These are phyloP conservation scores for Anisodus acutangulus DNA, from an alignment of 257 asterid genomes.

Conservation along the genomic window DNA sequence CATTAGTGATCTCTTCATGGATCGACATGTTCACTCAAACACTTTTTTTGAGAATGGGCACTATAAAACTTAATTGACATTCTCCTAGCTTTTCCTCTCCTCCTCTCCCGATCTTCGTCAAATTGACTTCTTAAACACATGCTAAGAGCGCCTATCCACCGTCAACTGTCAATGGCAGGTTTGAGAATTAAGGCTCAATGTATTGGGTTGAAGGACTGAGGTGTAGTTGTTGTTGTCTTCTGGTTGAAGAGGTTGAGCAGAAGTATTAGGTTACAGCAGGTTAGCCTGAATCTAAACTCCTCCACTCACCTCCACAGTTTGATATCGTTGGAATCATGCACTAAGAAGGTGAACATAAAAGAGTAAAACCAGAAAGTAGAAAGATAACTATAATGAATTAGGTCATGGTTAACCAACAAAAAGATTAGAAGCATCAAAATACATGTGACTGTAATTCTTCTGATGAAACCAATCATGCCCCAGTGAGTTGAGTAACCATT, in stretches of 20 bases:
- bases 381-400: constrained; percentile 4
- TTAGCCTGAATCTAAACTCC: background rate
- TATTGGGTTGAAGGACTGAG: background rate
- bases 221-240: background rate
- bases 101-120: background rate
- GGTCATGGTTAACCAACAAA: constrained; percentile 9
- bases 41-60: background rate
- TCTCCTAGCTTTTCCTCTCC: constrained; percentile 12
- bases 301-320: constrained; percentile 9
- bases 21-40: background rate
- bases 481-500: background rate
- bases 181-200: background rate
- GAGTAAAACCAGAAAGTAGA: background rate
- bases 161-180: background rate
- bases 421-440: constrained; percentile 12
- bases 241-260: constrained; percentile 19
- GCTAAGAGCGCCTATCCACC: background rate
- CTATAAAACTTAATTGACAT: background rate
- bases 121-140: constrained; percentile 14
- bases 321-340: background rate
- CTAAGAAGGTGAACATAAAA: constrained; percentile 18
- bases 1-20: constrained; percentile 5
- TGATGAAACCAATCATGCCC: constrained; percentile 15
- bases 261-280: background rate
- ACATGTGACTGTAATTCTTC: background rate